Base-by-base conservation (phyloP, 257 asterid genomes). In the Phtheirospermum japonicum region DNA sequence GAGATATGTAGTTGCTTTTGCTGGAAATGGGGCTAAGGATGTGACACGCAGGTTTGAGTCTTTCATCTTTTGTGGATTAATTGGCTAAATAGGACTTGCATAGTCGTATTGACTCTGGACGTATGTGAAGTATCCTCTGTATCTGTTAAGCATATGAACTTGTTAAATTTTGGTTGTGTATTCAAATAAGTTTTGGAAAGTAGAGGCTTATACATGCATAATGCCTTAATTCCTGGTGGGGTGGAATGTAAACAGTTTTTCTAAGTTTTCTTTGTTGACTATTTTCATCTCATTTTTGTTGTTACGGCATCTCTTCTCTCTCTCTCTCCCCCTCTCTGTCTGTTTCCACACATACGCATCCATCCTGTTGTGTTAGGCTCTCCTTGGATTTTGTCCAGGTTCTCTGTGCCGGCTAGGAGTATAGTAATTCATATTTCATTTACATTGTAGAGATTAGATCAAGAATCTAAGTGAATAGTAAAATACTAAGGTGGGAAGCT, bases 21-120 rank as follows among this genome's bases (percentile, higher is more conserved):
- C 95, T 59, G 99, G 99, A 70, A 66, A 69, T 66, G 99, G 99
- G 65, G 99, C 99, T 59, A 93, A 93, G 84, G 99, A 93, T 58
- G 97, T 93, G 71, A 89, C 97, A 20, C 97, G 99, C 83, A 93
- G 99, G 99, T 92, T 57, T 65, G 70, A 69, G 45, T 61, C 75
- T 66, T 63, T 64, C 48, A 48, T 64, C 57, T 20, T 20, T 36
- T n/a, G 53, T 50, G 20, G 37, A 45, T 20, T 43, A 34, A 50
- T 20, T 60, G 48, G 39, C 59, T 60, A 32, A 51, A 51, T 55
- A 53, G 33, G 18, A 4, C 16, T 31, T 37, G 7, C 42, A 7
- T 57, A 39, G 46, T 43, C 28, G n/a, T n/a, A n/a, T n/a, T n/a
- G n/a, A n/a, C n/a, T 50, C 18, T 30, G 52, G 49, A 46, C 20